phyloP scores from a whole-genome alignment of 1,284 basidiomycete genomes.

The Hemileia vastatrix region DNA sequence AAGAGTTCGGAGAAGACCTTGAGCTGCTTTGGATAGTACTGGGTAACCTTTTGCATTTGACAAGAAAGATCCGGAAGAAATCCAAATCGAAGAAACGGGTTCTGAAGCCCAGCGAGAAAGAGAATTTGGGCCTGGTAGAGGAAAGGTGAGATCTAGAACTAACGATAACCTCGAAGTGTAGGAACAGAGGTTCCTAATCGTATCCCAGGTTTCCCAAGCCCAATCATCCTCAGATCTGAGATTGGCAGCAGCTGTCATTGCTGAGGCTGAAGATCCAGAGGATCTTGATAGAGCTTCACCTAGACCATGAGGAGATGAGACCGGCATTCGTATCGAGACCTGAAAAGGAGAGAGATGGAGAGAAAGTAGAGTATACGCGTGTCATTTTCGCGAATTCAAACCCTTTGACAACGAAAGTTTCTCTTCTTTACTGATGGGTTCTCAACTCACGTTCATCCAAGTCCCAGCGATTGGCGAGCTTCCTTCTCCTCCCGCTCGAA shows the following conservation, averaged over 20 bases:
- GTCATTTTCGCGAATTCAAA: too few species aligned
- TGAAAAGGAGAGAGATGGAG: neutral
- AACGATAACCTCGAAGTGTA: slow-evolving; percentile 76
- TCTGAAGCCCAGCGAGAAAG: slow-evolving; percentile 88
- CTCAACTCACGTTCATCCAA: too few species aligned
- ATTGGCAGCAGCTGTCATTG: slow-evolving; percentile 13
- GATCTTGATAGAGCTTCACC: slow-evolving; percentile 26
- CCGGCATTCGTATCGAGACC: too few species aligned
- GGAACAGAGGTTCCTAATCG: slow-evolving; percentile 75
- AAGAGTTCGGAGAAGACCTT: slow-evolving; percentile 73
- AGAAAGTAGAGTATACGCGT: too few species aligned
- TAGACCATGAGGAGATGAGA: slow-evolving; percentile 28
- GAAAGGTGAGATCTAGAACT: too few species aligned
- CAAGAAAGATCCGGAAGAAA: slow-evolving; percentile 84
- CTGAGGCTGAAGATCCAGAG: slow-evolving; percentile 6
- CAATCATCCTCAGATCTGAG: neutral
- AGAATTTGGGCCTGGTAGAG: neutral
- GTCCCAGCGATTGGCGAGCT: too few species aligned
- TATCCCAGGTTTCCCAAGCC: slow-evolving; percentile 98
- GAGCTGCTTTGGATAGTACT: slow-evolving; percentile 82
- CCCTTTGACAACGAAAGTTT: too few species aligned
- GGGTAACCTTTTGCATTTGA: slow-evolving; percentile 91
- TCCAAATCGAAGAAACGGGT: slow-evolving; percentile 72
- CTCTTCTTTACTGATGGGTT: slow-evolving; percentile 42
- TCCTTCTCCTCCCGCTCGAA: too few species aligned